Evolutionary conservation across 1,284 basidiomycete genomes (phyloP).

Genomic region (Boletus semigastroideus): DNA sequence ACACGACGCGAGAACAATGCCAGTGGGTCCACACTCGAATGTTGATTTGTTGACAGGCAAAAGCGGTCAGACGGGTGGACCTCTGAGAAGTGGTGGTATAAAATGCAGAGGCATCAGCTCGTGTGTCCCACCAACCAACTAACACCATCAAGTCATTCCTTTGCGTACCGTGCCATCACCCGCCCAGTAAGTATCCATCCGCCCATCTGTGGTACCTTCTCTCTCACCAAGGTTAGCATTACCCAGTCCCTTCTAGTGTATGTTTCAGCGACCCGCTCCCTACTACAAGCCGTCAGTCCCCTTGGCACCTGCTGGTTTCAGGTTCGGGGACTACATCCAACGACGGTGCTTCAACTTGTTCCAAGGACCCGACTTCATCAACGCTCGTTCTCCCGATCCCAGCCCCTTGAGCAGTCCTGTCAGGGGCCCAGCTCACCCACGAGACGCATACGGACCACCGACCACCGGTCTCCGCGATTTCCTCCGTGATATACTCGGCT

Average conservation of each 20-base stretch:
- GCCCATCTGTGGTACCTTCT: background rate
- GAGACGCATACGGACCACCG: constrained; percentile 12
- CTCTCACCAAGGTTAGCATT: background rate
- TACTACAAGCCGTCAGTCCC: constrained; percentile 13
- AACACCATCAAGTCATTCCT: background rate
- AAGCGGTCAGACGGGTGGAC: constrained; percentile 9
- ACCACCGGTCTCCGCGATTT: constrained; percentile 6
- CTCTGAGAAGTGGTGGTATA: constrained; percentile 15
- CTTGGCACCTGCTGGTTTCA: constrained; percentile 28
- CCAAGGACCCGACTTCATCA: constrained; percentile 4
- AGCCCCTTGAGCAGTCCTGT: constrained; percentile 21
- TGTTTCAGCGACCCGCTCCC: constrained; percentile 19
- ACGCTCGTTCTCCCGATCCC: constrained; percentile 10
- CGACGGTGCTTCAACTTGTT: constrained; percentile 23
- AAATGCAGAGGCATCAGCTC: constrained; percentile 3
- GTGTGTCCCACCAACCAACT: background rate
- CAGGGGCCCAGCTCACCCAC: background rate
- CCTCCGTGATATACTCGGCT: background rate
- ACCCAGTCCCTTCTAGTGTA: constrained; percentile 4
- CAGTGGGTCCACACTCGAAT: background rate
- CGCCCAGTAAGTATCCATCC: background rate
- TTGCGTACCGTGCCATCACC: background rate
- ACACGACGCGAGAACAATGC: constrained; percentile 20
- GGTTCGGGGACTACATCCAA: constrained; percentile 19
- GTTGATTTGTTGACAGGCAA: background rate